These are phyloP conservation scores for Cymbopogon flexuosus DNA, from an alignment of 202 grass and related monocot species.

Conservation along the genomic window DNA sequence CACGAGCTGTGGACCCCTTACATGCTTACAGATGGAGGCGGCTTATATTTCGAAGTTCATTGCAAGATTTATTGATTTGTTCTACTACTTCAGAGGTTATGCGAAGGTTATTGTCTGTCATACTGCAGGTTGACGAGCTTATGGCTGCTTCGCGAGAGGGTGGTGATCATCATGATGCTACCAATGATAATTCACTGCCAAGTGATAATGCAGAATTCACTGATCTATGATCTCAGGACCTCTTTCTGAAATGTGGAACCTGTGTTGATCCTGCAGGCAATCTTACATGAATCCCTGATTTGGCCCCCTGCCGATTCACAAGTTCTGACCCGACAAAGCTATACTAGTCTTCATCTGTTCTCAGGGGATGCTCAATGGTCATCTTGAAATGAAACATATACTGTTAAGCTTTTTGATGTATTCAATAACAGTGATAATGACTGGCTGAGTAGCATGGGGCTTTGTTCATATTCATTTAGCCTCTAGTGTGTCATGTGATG, in stretches of 20 bases:
- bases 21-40: slow-evolving; percentile 45
- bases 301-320: background rate
- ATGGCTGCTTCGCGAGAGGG: background rate
- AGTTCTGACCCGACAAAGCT: background rate
- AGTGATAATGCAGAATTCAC: background rate
- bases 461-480: slow-evolving; percentile 11
- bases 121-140: slow-evolving; percentile 29
- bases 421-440: background rate
- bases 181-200: background rate
- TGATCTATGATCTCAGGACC: slow-evolving; percentile 8
- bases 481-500: background rate
- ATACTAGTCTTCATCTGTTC: background rate
- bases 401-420: background rate
- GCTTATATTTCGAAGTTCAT: slow-evolving; percentile 33
- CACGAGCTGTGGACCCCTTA: slow-evolving; percentile 42
- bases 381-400: slow-evolving; percentile 17
- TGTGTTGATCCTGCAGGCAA: background rate
- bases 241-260: background rate
- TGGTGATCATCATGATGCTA: background rate
- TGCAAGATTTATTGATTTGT: slow-evolving; percentile 51
- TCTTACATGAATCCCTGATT: background rate
- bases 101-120: slow-evolving; percentile 16
- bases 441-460: background rate
- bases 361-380: background rate
- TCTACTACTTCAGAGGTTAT: slow-evolving; percentile 28